phyloP scores from a whole-genome alignment of 73 alveolate species.

The Breviolum minutum region DNA sequence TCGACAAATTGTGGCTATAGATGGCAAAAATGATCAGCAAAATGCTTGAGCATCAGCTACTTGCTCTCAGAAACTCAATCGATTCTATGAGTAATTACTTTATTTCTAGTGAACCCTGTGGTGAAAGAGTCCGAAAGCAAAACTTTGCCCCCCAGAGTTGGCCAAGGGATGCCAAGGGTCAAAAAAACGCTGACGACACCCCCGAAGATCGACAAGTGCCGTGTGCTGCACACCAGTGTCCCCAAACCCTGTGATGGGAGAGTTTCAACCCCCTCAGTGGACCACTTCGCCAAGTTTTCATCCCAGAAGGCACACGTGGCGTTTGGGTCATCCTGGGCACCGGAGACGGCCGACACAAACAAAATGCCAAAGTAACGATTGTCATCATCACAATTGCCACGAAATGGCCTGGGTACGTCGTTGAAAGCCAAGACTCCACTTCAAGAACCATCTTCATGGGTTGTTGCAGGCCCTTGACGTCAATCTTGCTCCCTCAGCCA shows the following conservation, averaged over 20 bases:
- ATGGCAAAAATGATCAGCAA: too few relatives aligned
- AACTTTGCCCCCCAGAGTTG: too few relatives aligned
- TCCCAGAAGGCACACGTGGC: neutral
- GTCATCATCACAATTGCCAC: too few relatives aligned
- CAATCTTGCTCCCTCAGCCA: neutral
- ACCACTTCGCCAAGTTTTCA: neutral
- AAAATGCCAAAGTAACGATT: too few relatives aligned
- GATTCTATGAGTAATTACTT: neutral
- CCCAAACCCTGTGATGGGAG: neutral
- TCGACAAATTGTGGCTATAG: too few relatives aligned
- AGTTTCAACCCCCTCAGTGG: neutral
- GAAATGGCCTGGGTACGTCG: too few relatives aligned
- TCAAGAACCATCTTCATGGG: neutral
- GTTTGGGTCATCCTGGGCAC: neutral
- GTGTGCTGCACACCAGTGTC: neutral
- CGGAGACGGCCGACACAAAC: too few relatives aligned
- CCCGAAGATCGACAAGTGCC: neutral
- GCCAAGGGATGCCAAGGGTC: neutral
- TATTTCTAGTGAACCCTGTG: too few relatives aligned
- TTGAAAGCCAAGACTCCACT: neutral
- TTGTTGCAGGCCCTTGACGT: neutral
- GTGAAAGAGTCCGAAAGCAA: too few relatives aligned
- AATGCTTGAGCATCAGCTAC: neutral
- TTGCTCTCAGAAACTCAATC: neutral
- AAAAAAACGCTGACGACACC: neutral